Evolutionary conservation across 106 monocot species (phyloP), one percentile per base, ranked within the genome.

Genomic region (Posidonia australis): DNA sequence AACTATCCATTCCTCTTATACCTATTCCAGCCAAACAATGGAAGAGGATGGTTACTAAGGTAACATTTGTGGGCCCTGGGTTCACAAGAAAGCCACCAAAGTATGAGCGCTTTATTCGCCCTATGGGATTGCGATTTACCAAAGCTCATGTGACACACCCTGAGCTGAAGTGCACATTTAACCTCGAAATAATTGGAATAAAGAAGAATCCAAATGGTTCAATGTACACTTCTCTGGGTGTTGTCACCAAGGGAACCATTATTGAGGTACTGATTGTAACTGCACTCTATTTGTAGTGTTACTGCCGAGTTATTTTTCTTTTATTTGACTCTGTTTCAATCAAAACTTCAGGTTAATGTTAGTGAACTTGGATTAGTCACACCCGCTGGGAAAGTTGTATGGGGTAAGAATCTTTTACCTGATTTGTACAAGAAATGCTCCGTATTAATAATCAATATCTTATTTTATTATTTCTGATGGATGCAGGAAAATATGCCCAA

Each of bases 1-100:
- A n/a, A 26, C 16, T 28, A 1, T 58, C 14, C 14, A 58, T 29
- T 17, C 16, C 0, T 58, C 5, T 31, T 16, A 1, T 58, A 13
- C 13, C 14, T 29, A 5, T 26, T 72, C 13, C 87, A 96, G 90
- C 76, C 48, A 96, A 96, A 69, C 96, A 96, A 48, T 96, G 96
- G 96, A 96, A 90, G 80, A 82, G 96, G 75, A 96, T 96, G 96
- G 90, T 96, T 29, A 90, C 96, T 1, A 96, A 90, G 41, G 96
- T 78, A 19, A 87, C 96, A 29, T 96, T 96, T 73, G 87, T 96
- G 6, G 90, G 96, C 13, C 72, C 82, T 19, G 80, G 84, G 3
- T 96, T 90, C 63, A 96, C 90, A 32, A 84, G 96, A 75, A 96
- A 96, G 53, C 96, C 90, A 10, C 96, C 90, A 20, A 96, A 96